Conservation (phyloP, 2,329 filamentous ascomycete genomes). For the Venturia effusa region DNA sequence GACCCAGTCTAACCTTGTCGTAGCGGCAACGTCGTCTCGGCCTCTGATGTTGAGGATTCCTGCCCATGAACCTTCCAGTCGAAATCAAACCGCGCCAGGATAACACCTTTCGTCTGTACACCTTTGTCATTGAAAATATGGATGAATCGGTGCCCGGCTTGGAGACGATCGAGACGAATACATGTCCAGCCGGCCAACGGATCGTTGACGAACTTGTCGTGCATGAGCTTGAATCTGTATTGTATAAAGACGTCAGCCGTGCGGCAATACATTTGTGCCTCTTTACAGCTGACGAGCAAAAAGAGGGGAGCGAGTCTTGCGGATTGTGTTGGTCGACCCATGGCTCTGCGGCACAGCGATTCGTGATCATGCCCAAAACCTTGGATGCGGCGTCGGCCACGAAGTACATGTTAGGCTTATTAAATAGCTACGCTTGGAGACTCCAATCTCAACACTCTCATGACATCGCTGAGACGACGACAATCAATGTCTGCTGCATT, state of each 20-base stretch:
- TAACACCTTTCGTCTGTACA: constrained; percentile 50
- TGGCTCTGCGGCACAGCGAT: not conserved
- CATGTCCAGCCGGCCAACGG: constrained; percentile 80
- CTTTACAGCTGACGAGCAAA: not conserved
- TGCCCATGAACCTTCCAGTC: constrained; percentile 6
- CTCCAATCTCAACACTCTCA: not conserved
- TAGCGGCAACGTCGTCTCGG: not conserved
- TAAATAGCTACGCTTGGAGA: not conserved
- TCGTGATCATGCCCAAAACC: not conserved
- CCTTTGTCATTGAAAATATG: constrained; percentile 63
- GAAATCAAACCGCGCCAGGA: constrained; percentile 61
- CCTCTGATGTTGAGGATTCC: not conserved
- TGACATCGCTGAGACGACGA: not conserved
- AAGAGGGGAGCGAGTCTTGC: not conserved
- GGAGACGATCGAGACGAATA: constrained; percentile 70
- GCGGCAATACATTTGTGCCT: not conserved
- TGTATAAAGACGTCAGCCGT: not conserved
- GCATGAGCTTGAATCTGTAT: constrained; percentile 67
- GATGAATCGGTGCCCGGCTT: constrained; percentile 65
- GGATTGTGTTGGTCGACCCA: not conserved
- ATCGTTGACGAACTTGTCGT: constrained; percentile 71
- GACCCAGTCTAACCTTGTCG: not conserved
- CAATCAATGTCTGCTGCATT: not conserved
- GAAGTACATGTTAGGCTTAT: not conserved
- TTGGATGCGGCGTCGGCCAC: not conserved